Evolutionary conservation across 2,329 filamentous ascomycete species (phyloP).

Genomic region (Basipetospora chlamydospora): DNA sequence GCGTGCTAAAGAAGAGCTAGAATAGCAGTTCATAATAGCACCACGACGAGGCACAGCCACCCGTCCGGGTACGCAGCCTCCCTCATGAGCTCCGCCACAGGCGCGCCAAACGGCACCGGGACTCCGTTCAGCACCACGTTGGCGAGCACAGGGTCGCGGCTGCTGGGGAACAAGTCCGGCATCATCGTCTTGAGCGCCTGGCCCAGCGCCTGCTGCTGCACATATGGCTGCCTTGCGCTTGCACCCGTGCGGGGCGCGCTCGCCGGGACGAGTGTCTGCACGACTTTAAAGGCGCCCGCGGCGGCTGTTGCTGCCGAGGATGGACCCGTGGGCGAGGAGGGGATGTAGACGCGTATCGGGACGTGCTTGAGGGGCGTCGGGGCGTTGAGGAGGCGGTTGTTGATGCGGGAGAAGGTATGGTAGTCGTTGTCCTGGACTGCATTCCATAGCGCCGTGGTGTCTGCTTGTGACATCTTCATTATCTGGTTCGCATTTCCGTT

Average conservation of each 20-base stretch:
- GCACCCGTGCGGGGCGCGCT: slow-evolving; percentile 14
- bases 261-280: slow-evolving; percentile 60
- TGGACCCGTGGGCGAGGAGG: slow-evolving; percentile 38
- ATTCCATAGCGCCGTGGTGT: slow-evolving; percentile 72
- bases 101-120: slow-evolving; percentile 63
- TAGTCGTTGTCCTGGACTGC: slow-evolving; percentile 68
- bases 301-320: slow-evolving; percentile 11
- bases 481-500: slow-evolving; percentile 82
- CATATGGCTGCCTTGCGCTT: slow-evolving; percentile 13
- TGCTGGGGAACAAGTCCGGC: slow-evolving; percentile 74
- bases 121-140: slow-evolving; percentile 77
- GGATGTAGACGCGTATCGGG: slow-evolving; percentile 80
- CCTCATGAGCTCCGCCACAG: slow-evolving; percentile 68
- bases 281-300: slow-evolving; percentile 47
- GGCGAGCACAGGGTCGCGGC: slow-evolving; percentile 69
- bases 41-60: slow-evolving; percentile 72
- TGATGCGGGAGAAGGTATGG: slow-evolving; percentile 55
- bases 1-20: no score
- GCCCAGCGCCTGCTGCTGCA: slow-evolving; percentile 45
- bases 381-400: slow-evolving; percentile 61
- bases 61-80: slow-evolving; percentile 83
- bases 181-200: slow-evolving; percentile 61
- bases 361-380: slow-evolving; percentile 64
- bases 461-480: slow-evolving; percentile 74
- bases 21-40: slow-evolving; percentile 54